Evolutionary conservation across 108 stramenopile genomes (phyloP), one percentile per base, ranked within the genome.

Genomic region (Nitzschia sp.): DNA sequence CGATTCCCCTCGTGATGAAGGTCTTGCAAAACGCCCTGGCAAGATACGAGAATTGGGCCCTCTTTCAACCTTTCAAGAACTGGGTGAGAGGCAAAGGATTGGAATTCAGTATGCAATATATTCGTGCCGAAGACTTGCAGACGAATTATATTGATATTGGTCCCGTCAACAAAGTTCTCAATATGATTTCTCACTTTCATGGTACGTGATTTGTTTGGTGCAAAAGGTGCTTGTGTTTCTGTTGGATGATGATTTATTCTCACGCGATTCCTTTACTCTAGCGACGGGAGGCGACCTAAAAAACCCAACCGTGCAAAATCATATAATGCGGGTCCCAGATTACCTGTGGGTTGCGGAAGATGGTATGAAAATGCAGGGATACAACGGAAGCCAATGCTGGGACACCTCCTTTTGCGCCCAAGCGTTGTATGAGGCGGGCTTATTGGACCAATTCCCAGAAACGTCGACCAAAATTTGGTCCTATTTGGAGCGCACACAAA

Each of bases 351-450:
- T 99, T 30, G 97, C 97, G 5, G 98, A 99, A 83, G 98, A 99
- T 82, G 98, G 98, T 15, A 84, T 99, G 87, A 98, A 97, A 82
- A 97, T 99, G 98, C 97, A 99, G 66, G 98, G 98, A 31, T 99
- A 99, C 86, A 98, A 97, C 69, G 98, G 98, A 11, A 83, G 80
- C 38, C 97, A 98, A 72, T 96, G 96, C 66, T 99, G 98, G 98
- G 98, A 99, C 77, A 95, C 96, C 4, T 94, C 92, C n/a, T 99
- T 99, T 73, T 89, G 89, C 29, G 73, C 90, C 52, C 97, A 98
- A 70, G 96, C 94, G n/a, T 63, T 97, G 21, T 84, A 66, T 56
- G 96, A 97, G 72, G 78, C 88, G 16, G 90, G 75, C 26, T 55
- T 97, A 34, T 67, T 87, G 8, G 91, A 91, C 46, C 77, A 87